Base-by-base conservation (phyloP, 1,284 basidiomycete species). In the Fomes fomentarius region DNA sequence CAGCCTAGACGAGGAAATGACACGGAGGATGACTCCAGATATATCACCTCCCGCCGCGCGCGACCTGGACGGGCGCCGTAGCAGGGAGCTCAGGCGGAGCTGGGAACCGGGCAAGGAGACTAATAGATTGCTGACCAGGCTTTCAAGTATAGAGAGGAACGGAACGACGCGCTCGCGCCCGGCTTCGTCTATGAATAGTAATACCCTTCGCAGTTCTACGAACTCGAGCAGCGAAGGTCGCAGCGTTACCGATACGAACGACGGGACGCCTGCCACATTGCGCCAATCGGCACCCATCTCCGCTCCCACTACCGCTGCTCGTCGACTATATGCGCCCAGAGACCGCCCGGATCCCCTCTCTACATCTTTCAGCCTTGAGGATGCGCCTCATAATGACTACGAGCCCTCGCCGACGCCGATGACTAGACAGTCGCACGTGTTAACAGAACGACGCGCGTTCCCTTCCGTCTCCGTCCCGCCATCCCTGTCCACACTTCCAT, bases 401-500 rank as follows among this genome's bases (percentile, higher is more conserved):
- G 87, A 88, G 14, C 85, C 86, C 0, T 87, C 86, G 2, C 86
- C 87, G 0, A 86, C 85, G 0, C 86, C 85, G 33, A 74, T 72
- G 4, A 72, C 82, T 8, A 74, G 84, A 37, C 70, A 69, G 47
- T 61, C 59, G 47, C 50, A 60, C 15, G 35, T 66, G 26, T 63
- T 59, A 15, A 58, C 65, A 3, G 76, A 76, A 21, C 74, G 75
- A 26, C 67, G 70, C 22, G 66, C 74, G 1, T 66, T 83, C 4
- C 77, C 81, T 1, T 68, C 78, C 5, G 64, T 87, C 24, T 61
- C 77, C 3, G 80, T 85, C 4, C 80, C 86, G 0, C 79, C 82
- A 30, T 82, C 87, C 0, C 73, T 88, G 1, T 78, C 85, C 0
- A 74, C 76, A 12, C 74, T 86, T 5, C 83, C 83, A 0, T 87